Evolutionary conservation across 192 early-diverging fungal species (phyloP), one percentile per base, ranked within the genome.

Genomic region (Paraglomus occultum): DNA sequence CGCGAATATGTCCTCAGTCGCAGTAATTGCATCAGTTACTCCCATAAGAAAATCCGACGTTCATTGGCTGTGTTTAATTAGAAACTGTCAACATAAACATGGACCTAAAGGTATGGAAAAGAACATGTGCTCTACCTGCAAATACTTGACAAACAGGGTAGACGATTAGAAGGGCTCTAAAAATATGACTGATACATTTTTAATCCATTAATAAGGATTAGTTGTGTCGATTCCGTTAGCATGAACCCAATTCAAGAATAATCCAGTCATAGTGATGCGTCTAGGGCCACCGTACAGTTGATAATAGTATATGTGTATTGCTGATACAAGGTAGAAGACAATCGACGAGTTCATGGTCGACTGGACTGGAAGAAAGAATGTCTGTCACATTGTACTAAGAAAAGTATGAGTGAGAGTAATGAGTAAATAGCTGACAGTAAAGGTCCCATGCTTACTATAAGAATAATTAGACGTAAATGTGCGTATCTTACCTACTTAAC

Each of bases 351-450:
- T 70, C 93, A 91, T 6, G 91, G 90, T 78, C 95, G 95, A 79
- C 98, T 97, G 85, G 98, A 98, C 91, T 92, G 95, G 77, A 93
- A 95, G 84, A 93, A 95, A 72, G 92, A 94, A 77, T 95, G 91
- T 45, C 89, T 84, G 60, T 89, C 84, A 15, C 91, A 62, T 87
- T 90, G 78, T 91, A 91, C 87, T 85, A 77, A 50, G 45, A 20
- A 43, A 48, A 6, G 48, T 18, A 22, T 2, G 18, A 48, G 31
- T 22, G 17, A 48, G 44, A 3, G 44, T 64, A 15, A 17, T n/a
- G 39, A 47, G 8, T 18, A 64, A n/a, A 47, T 11, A 20, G 20
- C 45, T 11, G 31, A 42, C 55, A 15, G 44, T 40, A 31, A 20
- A 44, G 20, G 42, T 6, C 22, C 10, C 6, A 44, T 39, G 31